Conservation (phyloP, 495 filamentous ascomycete species). For the Podospora tetraspora region DNA sequence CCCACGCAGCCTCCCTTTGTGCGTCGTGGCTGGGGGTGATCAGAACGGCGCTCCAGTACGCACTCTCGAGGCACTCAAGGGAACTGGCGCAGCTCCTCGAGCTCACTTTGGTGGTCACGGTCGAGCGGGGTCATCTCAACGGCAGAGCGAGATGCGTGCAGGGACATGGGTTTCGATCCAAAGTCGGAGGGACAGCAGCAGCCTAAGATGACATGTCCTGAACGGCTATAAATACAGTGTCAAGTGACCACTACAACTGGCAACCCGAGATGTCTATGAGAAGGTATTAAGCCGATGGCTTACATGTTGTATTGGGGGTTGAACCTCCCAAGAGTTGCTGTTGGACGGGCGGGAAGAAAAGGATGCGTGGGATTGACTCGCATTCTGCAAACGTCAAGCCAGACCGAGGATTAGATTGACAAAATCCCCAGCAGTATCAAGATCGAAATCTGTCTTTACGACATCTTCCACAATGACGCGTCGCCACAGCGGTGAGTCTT, state of each 20-base stretch:
- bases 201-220: neutral
- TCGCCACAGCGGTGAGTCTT: neutral
- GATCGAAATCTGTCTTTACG: neutral
- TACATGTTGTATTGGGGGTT: neutral
- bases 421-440: neutral
- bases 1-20: neutral
- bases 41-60: too few species aligned
- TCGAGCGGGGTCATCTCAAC: neutral
- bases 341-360: neutral
- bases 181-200: neutral
- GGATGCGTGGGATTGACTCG: neutral
- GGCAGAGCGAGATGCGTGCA: neutral
- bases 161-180: neutral
- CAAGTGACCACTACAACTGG: neutral
- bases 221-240: neutral
- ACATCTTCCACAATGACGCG: neutral
- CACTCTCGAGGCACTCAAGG: too few species aligned
- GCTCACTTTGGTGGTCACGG: neutral
- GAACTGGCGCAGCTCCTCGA: neutral
- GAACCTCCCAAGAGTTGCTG: neutral
- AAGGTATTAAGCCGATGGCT: neutral
- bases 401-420: neutral
- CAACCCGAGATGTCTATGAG: neutral
- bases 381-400: neutral
- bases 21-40: neutral